Evolutionary conservation across 2,329 filamentous ascomycete genomes (phyloP).

Genomic region (Colletotrichum shisoi): DNA sequence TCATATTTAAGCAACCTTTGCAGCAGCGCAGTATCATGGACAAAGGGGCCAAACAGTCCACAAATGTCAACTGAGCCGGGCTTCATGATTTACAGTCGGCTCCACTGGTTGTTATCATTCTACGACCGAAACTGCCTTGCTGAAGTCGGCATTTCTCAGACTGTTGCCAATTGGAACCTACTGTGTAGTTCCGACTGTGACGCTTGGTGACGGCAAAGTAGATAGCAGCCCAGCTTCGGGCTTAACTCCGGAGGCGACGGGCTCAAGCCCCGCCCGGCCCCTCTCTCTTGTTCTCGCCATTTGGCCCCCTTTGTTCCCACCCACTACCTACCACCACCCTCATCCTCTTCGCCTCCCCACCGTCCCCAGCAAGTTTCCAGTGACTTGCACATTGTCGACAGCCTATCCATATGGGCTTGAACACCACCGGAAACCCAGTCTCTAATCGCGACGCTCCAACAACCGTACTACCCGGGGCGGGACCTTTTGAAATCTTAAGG

Average conservation of each 20-base stretch:
- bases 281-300: no score
- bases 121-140: not conserved
- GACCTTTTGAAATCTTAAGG: not conserved
- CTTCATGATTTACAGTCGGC: not conserved
- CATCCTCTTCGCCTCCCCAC: not conserved
- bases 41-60: no score
- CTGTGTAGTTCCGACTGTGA: not conserved
- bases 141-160: not conserved
- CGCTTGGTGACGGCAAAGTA: not conserved
- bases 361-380: slow-evolving; percentile 25
- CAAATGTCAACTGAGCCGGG: not conserved
- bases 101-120: no score
- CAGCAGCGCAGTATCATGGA: not conserved
- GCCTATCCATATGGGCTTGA: not conserved
- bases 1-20: not conserved
- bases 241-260: slow-evolving; percentile 23
- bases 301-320: not conserved
- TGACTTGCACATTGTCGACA: slow-evolving; percentile 15
- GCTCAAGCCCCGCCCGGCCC: not conserved
- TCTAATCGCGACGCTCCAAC: not conserved
- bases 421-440: not conserved
- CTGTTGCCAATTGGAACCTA: not conserved
- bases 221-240: not conserved
- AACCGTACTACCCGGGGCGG: slow-evolving; percentile 4
- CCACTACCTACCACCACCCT: not conserved